Evolutionary conservation across 257 asterid species (phyloP).

Genomic region (Scutellaria minor): DNA sequence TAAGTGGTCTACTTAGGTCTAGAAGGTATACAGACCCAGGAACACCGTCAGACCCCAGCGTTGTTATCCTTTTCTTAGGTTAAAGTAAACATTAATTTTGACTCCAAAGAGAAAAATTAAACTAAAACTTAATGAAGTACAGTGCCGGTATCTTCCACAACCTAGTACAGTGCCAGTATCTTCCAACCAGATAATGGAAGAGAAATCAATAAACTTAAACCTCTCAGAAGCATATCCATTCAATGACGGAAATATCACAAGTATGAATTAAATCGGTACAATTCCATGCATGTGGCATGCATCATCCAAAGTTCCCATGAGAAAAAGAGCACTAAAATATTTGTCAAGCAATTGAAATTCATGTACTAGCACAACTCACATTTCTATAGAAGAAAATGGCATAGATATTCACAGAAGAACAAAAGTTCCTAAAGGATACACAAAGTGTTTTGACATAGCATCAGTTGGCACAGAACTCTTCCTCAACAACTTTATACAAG

Average conservation of each 20-base stretch:
- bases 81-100: constrained; percentile 39
- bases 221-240: constrained; percentile 20
- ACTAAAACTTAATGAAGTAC: constrained; percentile 9
- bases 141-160: neutral
- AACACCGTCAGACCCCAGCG: constrained; percentile 76
- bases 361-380: neutral
- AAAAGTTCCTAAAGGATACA: constrained; percentile 71
- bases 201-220: constrained; percentile 14
- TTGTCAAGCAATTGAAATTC: constrained; percentile 14
- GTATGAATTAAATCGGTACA: constrained; percentile 4
- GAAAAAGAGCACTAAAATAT: constrained; percentile 1
- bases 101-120: neutral
- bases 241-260: constrained; percentile 26
- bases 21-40: constrained; percentile 73
- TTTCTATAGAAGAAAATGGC: neutral
- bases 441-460: constrained; percentile 45
- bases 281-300: constrained; percentile 18
- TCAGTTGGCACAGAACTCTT: constrained; percentile 43
- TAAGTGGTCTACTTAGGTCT: constrained; percentile 62
- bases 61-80: constrained; percentile 66
- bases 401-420: constrained; percentile 17
- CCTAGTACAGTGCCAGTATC: constrained; percentile 5
- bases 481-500: constrained; percentile 63
- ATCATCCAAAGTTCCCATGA: constrained; percentile 18
- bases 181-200: constrained; percentile 15